Base-by-base conservation (phyloP, 495 filamentous ascomycete genomes). In the Neurospora africana region DNA sequence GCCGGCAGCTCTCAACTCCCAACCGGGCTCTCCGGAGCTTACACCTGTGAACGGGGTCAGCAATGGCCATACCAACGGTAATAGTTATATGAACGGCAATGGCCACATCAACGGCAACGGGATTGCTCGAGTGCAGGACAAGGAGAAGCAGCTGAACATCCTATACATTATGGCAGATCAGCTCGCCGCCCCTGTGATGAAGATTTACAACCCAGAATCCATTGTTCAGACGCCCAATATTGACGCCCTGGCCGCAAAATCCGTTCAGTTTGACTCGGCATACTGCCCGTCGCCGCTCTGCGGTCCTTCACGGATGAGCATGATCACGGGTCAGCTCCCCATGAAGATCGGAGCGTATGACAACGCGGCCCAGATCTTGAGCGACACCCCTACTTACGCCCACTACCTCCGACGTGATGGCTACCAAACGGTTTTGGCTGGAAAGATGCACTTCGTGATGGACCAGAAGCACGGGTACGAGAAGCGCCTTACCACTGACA, bases 381-480 rank as follows among this genome's bases (percentile, higher is more conserved):
- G 88, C 69, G 92, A 95, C 72, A 86, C 89, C 36, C 93, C 92
- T 4, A 97, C 93, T 3, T 96, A 94, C 79, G 92, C 93, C 6
- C 93, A 97, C 76, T 95, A 96, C 79, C 84, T 97, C 58, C 91
- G 93, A n/a, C 83, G 85, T 19, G 87, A 91, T 76, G 92, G 91
- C 61, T 97, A 97, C 77, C 90, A 96, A 81, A 95, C 93, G n/a
- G 90, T 89, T 5, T 82, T 97, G 74, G 92, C 93, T 1, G 93
- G 93, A 70, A 97, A 97, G 85, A 97, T 97, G 93, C 93, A 97
- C 79, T 97, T 97, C 80, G 92, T 94, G 71, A 93, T 93, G 65
- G 93, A 97, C 76, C 93, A 97, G 82, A 85, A 96, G 69, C 93
- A 97, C 80, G 93, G 93, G 39, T 97, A 93, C 76, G 93, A 97